Percentiles rank a stretch among this genome's conserved stretches.
Conservation (phyloP, 2,329 filamentous ascomycete species). For the Scortechinia acanthostroma region DNA sequence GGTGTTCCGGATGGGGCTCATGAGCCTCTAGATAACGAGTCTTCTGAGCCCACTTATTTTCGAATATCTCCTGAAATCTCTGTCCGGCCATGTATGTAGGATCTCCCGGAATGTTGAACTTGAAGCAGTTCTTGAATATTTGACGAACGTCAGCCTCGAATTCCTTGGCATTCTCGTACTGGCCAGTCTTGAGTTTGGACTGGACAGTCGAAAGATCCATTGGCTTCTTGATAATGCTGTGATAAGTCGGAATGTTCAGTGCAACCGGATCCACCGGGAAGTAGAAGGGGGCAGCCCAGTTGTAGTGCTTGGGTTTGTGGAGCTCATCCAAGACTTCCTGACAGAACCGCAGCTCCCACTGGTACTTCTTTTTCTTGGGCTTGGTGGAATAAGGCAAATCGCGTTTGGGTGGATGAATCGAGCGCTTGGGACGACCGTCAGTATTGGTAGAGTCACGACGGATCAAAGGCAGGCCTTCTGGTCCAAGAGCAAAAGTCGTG, state of each 20-base stretch:
- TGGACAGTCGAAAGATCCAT: conserved; percentile 88
- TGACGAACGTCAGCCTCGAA: conserved; percentile 77
- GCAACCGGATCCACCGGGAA: conserved; percentile 87
- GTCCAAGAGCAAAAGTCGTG: conserved; percentile 68
- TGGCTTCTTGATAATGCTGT: conserved; percentile 88
- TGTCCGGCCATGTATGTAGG: conserved; percentile 68
- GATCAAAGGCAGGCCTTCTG: conserved; percentile 73
- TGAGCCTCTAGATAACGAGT: conserved; percentile 74
- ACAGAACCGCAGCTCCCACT: conserved; percentile 84
- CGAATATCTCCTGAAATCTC: conserved; percentile 69
- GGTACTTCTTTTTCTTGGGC: conserved; percentile 83
- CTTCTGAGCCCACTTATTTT: conserved; percentile 70
- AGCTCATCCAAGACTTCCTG: conserved; percentile 75
- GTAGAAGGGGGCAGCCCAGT: conserved; percentile 69
- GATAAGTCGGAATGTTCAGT: conserved; percentile 86
- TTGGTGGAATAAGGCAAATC: conserved; percentile 72
- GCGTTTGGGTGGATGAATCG: conserved; percentile 83
- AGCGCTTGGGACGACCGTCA: conserved; percentile 78
- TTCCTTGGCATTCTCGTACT: conserved; percentile 77
- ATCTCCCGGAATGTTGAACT: conserved; percentile 75
- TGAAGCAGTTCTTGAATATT: conserved; percentile 83
- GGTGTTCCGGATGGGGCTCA: conserved; percentile 31
- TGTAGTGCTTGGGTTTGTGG: conserved; percentile 64
- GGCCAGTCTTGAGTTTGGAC: conserved; percentile 68
- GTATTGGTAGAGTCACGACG: conserved; percentile 77